Percentiles rank a stretch among this genome's conserved stretches.
phyloP scores from a whole-genome alignment of 305 asterid species.

The Withania somnifera region DNA sequence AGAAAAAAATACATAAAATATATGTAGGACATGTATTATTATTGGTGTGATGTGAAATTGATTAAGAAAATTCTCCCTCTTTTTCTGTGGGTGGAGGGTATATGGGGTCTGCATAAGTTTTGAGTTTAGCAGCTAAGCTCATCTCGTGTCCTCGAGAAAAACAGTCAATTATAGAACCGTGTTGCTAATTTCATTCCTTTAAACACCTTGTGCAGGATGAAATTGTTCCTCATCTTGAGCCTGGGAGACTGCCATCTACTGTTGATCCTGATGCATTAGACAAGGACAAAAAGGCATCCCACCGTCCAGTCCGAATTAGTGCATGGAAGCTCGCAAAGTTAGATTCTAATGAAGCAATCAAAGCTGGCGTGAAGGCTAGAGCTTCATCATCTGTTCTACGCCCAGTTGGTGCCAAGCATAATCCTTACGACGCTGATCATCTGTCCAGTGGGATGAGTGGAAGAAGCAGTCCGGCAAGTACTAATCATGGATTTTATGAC shows the following conservation, averaged over 20 bases:
- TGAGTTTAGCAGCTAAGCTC: not conserved
- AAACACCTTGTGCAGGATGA: slow-evolving; percentile 46
- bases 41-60: not conserved
- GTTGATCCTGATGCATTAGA: slow-evolving; percentile 77
- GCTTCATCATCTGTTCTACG: slow-evolving; percentile 91
- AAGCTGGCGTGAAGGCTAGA: slow-evolving; percentile 91
- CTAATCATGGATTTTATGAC: slow-evolving; percentile 49
- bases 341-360: slow-evolving; percentile 76
- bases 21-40: no score
- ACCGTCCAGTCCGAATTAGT: slow-evolving; percentile 75
- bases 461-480: slow-evolving; percentile 69
- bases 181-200: not conserved
- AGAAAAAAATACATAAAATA: no score
- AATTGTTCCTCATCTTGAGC: slow-evolving; percentile 80
- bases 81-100: not conserved
- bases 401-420: slow-evolving; percentile 48
- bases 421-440: slow-evolving; percentile 45
- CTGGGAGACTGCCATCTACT: slow-evolving; percentile 80
- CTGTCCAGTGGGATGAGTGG: slow-evolving; percentile 60
- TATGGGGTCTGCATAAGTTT: not conserved
- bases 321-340: slow-evolving; percentile 96
- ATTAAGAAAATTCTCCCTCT: not conserved
- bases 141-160: not conserved
- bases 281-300: slow-evolving; percentile 50
- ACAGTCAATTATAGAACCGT: not conserved